Evolutionary conservation across 2,329 filamentous ascomycete genomes (phyloP).

Genomic region (Onygena corvina): DNA sequence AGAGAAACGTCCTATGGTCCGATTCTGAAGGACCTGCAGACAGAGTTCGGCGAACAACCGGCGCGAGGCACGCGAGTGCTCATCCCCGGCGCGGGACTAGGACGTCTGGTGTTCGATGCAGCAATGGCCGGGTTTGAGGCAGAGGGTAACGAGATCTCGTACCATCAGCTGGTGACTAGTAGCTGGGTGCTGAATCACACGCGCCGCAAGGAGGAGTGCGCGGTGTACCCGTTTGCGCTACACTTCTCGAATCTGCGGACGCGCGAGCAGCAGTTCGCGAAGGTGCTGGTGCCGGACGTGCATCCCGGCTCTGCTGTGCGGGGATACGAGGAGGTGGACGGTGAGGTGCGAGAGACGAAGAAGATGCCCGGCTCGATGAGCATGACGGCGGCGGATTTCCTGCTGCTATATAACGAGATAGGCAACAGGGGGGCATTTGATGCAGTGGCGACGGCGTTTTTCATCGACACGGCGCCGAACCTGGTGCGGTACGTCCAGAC

Average conservation of each 20-base stretch:
- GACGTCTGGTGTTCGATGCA: constrained; percentile 78
- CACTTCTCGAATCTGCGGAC: constrained; percentile 75
- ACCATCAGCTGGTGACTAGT: constrained; percentile 86
- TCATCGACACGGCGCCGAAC: constrained; percentile 94
- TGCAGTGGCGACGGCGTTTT: constrained; percentile 82
- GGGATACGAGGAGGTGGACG: neutral
- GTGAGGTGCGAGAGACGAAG: neutral
- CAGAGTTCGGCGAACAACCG: constrained; percentile 30
- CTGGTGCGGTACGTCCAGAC: constrained; percentile 79
- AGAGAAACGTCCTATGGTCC: constrained; percentile 65
- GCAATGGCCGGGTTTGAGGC: constrained; percentile 58
- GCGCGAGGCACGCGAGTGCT: constrained; percentile 51
- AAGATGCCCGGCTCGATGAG: constrained; percentile 56
- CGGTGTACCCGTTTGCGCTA: constrained; percentile 73
- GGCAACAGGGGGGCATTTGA: constrained; percentile 56
- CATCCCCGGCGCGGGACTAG: constrained; percentile 80
- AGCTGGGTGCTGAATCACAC: constrained; percentile 47
- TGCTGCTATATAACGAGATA: constrained; percentile 63
- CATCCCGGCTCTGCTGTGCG: constrained; percentile 51
- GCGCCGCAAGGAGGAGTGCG: constrained; percentile 48
- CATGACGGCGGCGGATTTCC: constrained; percentile 89
- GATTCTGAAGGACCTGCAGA: constrained; percentile 53
- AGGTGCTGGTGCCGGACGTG: constrained; percentile 67
- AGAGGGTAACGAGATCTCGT: constrained; percentile 93
- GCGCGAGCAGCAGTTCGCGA: constrained; percentile 61